These are phyloP conservation scores for Lepidium campestre DNA, from an alignment of 441 rosid genomes.

Conservation along the genomic window DNA sequence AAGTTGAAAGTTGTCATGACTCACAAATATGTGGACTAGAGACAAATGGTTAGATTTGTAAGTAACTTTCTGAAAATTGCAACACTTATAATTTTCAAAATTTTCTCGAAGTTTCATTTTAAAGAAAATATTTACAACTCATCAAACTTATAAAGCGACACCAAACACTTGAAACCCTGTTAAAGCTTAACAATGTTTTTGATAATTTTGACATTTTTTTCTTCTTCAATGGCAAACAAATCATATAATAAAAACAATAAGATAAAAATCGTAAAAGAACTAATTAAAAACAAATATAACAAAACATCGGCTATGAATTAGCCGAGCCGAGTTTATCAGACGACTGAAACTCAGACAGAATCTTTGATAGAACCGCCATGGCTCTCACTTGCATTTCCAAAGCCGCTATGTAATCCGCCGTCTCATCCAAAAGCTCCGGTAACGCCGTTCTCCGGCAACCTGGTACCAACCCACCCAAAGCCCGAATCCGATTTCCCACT, in stretches of 20 bases:
- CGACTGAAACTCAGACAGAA: constrained; percentile 21
- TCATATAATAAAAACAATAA: constrained; percentile 8
- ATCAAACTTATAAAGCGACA: constrained; percentile 6
- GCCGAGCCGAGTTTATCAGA: constrained; percentile 12
- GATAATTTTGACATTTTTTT: not conserved
- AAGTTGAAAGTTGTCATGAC: not conserved
- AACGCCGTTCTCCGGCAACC: constrained; percentile 86
- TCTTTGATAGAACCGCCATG: constrained; percentile 65
- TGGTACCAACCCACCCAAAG: constrained; percentile 80
- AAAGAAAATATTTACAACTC: not conserved
- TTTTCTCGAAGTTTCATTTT: not conserved
- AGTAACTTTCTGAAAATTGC: not conserved
- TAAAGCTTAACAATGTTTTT: too few relatives aligned
- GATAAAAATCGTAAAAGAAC: constrained; percentile 1
- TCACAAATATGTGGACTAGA: not conserved
- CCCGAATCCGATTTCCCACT: constrained; percentile 60
- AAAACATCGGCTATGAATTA: constrained; percentile 19
- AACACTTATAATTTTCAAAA: not conserved
- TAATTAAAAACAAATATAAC: constrained; percentile 2
- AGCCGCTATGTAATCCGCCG: constrained; percentile 87
- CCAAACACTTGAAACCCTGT: not conserved
- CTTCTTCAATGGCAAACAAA: constrained; percentile 5
- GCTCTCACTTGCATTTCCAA: constrained; percentile 95
- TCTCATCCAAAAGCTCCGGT: constrained; percentile 86
- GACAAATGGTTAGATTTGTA: not conserved